Evolutionary conservation across 305 asterid genomes (phyloP).

Genomic region (Salvia sclarea): DNA sequence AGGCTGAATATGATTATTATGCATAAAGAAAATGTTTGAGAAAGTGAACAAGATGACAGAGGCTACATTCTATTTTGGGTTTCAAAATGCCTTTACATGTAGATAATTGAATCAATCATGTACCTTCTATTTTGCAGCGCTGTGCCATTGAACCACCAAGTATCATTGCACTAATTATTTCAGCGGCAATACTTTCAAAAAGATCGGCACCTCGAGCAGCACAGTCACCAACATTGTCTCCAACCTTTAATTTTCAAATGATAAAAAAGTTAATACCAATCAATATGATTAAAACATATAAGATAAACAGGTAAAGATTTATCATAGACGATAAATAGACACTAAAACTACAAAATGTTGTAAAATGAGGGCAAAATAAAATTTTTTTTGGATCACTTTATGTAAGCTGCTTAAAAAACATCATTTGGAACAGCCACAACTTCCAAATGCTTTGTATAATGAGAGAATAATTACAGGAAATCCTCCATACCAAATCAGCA

Average conservation of each 20-base stretch:
- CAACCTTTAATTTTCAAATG: conserved; percentile 62
- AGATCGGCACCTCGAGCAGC: conserved; percentile 99
- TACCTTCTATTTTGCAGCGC: conserved; percentile 97
- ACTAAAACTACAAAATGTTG: conserved; percentile 6
- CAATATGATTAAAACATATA: conserved; percentile 7
- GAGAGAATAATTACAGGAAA: conserved; percentile 21
- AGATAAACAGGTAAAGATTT: conserved; percentile 1
- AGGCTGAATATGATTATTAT: conserved; percentile 3
- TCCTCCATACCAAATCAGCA: conserved; percentile 82
- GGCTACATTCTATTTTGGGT: neutral
- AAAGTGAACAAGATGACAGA: conserved; percentile 21
- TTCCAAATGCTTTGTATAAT: conserved; percentile 12
- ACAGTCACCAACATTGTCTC: conserved; percentile 99
- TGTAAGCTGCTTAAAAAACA: conserved; percentile 7
- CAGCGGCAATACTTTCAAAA: conserved; percentile 99
- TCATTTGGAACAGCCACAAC: conserved; percentile 23
- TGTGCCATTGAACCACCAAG: conserved; percentile 98
- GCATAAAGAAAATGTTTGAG: conserved; percentile 20
- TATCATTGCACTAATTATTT: conserved; percentile 99
- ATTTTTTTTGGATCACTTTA: conserved; percentile 13
- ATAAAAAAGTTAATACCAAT: conserved; percentile 24
- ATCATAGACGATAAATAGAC: conserved; percentile 7
- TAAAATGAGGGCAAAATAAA: neutral
- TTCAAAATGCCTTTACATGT: conserved; percentile 22
- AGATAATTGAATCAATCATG: conserved; percentile 20